Conservation (phyloP, 257 asterid species). For the Penstemon newberryi region DNA sequence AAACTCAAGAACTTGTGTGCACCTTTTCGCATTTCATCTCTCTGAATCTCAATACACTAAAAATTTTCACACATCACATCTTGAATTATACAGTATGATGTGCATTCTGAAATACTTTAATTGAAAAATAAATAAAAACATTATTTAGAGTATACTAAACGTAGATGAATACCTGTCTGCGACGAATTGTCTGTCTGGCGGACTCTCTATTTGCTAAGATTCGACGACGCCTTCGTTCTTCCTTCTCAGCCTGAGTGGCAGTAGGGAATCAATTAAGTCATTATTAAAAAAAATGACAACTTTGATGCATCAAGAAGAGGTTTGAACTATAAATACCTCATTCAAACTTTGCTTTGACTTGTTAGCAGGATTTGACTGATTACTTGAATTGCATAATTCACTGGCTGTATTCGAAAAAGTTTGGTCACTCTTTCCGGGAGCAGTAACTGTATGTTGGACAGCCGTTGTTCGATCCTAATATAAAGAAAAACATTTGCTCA, state of each 20-base stretch:
- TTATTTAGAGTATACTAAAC: too few species aligned
- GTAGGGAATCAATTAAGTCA: not conserved
- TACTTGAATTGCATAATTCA: slow-evolving; percentile 28
- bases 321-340: slow-evolving; percentile 40
- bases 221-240: slow-evolving; percentile 58
- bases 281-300: not conserved
- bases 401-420: slow-evolving; percentile 21
- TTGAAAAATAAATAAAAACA: too few species aligned
- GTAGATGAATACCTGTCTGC: slow-evolving; percentile 61
- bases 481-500: slow-evolving; percentile 27
- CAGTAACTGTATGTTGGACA: slow-evolving; percentile 14
- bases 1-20: too few species aligned
- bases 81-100: too few species aligned
- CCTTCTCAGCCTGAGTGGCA: slow-evolving; percentile 59
- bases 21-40: too few species aligned
- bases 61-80: too few species aligned
- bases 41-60: too few species aligned
- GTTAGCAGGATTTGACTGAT: slow-evolving; percentile 24
- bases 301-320: not conserved
- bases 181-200: slow-evolving; percentile 85
- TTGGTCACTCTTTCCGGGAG: slow-evolving; percentile 21
- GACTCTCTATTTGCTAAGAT: slow-evolving; percentile 87
- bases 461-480: slow-evolving; percentile 39
- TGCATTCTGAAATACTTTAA: too few species aligned
- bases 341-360: slow-evolving; percentile 45